Evolutionary conservation across 2,329 filamentous ascomycete genomes (phyloP).

Genomic region (Raffaelea ambrosiae): DNA sequence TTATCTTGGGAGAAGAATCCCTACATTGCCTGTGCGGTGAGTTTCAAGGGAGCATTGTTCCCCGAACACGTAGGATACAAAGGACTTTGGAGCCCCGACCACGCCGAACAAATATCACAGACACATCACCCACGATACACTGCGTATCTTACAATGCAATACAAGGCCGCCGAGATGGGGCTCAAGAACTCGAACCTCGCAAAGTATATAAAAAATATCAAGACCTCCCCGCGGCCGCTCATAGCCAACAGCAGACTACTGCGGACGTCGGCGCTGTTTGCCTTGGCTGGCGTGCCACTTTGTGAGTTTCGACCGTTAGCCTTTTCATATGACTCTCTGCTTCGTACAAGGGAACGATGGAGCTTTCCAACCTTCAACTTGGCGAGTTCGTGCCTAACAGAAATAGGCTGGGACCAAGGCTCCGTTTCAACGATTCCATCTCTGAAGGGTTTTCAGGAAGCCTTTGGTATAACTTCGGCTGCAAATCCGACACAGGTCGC

Average conservation of each 20-base stretch:
- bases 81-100: no score
- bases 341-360: no score
- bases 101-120: no score
- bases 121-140: no score
- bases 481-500: slow-evolving; percentile 8
- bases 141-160: background rate
- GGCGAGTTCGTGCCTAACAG: background rate
- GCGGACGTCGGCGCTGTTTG: background rate
- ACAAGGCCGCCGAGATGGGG: background rate
- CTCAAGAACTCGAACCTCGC: background rate
- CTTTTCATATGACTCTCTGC: background rate
- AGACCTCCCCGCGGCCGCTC: background rate
- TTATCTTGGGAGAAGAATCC: no score
- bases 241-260: background rate
- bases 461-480: slow-evolving; percentile 10
- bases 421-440: slow-evolving; percentile 8
- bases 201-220: slow-evolving; percentile 1
- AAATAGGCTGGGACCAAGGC: slow-evolving; percentile 10
- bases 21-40: no score
- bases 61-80: no score
- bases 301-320: background rate
- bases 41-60: no score
- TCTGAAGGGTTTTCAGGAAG: slow-evolving; percentile 8
- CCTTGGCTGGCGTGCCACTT: background rate
- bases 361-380: no score